A percentile compares a stretch with the other conserved stretches of the same genome.
Evolutionary conservation across 1,139 yeast genomes (phyloP).

Genomic region (Pneumocystis sp.): DNA sequence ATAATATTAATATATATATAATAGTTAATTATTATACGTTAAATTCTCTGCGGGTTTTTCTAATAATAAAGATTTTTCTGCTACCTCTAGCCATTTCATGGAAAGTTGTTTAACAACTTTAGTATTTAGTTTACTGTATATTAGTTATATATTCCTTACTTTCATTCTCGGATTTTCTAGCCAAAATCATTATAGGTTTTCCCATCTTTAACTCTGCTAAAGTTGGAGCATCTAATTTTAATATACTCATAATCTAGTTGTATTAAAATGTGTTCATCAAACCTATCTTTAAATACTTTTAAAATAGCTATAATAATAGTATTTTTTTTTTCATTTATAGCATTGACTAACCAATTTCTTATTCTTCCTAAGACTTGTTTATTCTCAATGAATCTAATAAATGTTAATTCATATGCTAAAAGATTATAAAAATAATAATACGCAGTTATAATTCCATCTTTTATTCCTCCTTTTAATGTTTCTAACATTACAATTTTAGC

Average conservation of each 20-base stretch:
- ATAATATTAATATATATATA: not conserved
- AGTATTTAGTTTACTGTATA: not conserved
- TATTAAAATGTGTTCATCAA: not conserved
- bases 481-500: not conserved
- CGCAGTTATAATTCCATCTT: not conserved
- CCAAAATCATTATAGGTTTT: not conserved
- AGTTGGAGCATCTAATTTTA: not conserved
- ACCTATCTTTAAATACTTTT: not conserved
- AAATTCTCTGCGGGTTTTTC: not conserved
- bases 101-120: conserved; percentile 1
- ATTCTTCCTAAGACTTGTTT: not conserved
- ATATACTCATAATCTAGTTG: not conserved
- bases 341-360: not conserved
- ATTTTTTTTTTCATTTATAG: not conserved
- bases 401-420: not conserved
- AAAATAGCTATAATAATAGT: not conserved
- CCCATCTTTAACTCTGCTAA: not conserved
- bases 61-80: not conserved
- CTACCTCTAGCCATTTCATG: not conserved
- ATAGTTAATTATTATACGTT: not conserved
- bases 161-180: not conserved
- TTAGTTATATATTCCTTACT: not conserved
- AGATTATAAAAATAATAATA: not conserved
- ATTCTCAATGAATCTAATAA: not conserved
- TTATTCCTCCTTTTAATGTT: not conserved